Base-by-base conservation (phyloP, 2,329 filamentous ascomycete genomes). In the Cucurbitaria berberidis region DNA sequence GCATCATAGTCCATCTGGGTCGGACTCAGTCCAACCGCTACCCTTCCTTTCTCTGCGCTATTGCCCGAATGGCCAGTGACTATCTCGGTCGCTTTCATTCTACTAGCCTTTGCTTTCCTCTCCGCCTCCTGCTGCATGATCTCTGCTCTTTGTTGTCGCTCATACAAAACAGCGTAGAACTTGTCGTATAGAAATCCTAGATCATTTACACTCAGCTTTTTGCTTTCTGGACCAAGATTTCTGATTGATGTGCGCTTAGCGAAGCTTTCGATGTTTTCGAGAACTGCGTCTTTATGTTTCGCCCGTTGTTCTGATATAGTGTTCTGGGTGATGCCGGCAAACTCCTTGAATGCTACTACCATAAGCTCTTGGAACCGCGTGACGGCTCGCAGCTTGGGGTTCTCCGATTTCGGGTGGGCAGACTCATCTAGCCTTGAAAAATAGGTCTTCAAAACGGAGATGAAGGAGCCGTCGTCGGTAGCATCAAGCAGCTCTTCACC, bases 341-440 rank as follows among this genome's bases (percentile, higher is more conserved):
- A 99, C 70, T 99, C 95, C 66, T 97, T 98, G 78, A 99, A 99
- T 0, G 95, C 95, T 18, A 98, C 95, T 3, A 99, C 95, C 93
- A 99, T 98, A 51, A 99, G 84, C 74, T 98, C 95, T 69, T 99
- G 95, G 73, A 99, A 99, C 41, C 91, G 86, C 5, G 96, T 99
- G 48, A 99, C 95, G 0, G 93, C 91, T 47, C 93, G 86, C 46
- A 98, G 81, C 77, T 98, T 99, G 3, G 93, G 88, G 59, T 98
- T 99, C 72, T 97, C 93, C 0, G 92, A 97, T 69, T 89, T 93
- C 2, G 95, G 95, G 69, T 99, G 93, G 2, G 95, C 95, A 3
- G 93, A 97, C 76, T 98, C 93, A 71, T 98, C 93, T 8, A 99
- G 81, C 34, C 91, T 87, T 7, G 91, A 86, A 73, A 99, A 99